Conservation (phyloP, 2,329 filamentous ascomycete species). For the Colletotrichum australisinense region DNA sequence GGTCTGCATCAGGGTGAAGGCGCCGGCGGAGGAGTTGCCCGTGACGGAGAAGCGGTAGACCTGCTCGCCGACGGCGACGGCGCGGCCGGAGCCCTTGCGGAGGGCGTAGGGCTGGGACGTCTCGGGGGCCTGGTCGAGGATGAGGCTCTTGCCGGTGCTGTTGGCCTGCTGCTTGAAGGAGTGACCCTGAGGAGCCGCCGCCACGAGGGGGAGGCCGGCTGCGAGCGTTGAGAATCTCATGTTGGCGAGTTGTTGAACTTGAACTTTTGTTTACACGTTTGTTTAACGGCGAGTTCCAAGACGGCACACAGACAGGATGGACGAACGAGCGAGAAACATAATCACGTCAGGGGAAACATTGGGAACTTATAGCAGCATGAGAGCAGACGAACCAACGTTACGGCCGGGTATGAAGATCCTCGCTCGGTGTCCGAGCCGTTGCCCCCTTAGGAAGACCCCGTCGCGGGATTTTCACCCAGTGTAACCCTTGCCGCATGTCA, state of each 20-base stretch:
- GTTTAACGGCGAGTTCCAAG: background rate
- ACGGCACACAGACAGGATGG: background rate
- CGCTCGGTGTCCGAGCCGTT: conserved; percentile 23
- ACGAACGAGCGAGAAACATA: background rate
- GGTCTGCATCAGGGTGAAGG: conserved; percentile 57
- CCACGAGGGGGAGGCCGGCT: conserved; percentile 23
- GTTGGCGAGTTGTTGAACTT: background rate
- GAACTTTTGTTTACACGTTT: background rate
- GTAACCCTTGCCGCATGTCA: background rate
- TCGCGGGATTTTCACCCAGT: background rate
- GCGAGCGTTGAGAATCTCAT: conserved; percentile 29
- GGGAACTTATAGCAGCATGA: conserved; percentile 10
- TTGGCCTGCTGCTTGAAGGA: conserved; percentile 13
- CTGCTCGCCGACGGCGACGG: conserved; percentile 19
- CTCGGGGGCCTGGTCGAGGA: conserved; percentile 18
- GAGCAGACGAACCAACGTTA: background rate
- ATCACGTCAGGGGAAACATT: background rate
- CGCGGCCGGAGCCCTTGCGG: conserved; percentile 24
- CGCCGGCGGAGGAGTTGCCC: conserved; percentile 54
- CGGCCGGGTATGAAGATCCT: background rate
- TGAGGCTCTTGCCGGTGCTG: conserved; percentile 9
- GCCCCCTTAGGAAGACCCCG: background rate
- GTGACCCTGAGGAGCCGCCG: conserved; percentile 16
- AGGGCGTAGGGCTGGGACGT: conserved; percentile 24
- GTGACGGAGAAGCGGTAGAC: conserved; percentile 50